Base-by-base conservation (phyloP, 2,329 filamentous ascomycete genomes). In the Pestalotiopsis sp. region DNA sequence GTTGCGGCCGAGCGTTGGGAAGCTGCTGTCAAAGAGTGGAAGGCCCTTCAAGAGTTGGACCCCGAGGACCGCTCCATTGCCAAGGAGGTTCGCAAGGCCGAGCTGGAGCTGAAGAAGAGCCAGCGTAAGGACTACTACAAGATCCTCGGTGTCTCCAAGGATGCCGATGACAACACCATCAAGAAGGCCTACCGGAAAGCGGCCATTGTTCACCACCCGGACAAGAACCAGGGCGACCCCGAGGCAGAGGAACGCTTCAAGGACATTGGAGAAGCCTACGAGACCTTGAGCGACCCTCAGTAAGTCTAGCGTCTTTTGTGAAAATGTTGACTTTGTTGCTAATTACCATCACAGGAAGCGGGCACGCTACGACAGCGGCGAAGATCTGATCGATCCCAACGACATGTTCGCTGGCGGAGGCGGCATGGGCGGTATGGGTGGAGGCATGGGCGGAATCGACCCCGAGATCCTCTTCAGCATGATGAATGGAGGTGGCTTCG, bases 51-150 rank as follows among this genome's bases (percentile, higher is more conserved):
- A 65, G 95, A 98, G 79, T 83, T 90, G 69, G 93, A 96, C 73
- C 95, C 95, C 2, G 87, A 91, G 71, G 96, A 99, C 79, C 89
- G 91, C 57, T 90, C 87, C 14, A 91, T 98, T 70, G 86, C 88
- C 65, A 95, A 93, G 80, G 96, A 99, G 76, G 90, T 98, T 59
- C 91, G 93, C 68, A 93, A 91, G 75, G 96, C 95, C 1, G 95
- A 99, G 83, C 85, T 98, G 31, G 96, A 99, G 83, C 85, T 98
- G 72, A 99, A 99, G 90, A 98, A 98, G 91, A 93, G 92, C 80
- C 92, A 95, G 83, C 89, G 96, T 71, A 99, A 99, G 83, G 96
- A 99, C 78, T 98, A 97, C 84, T 99, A 99, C 86, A 98, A 98
- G 88, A 97, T 98, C 73, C 89, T 99, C 66, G 93, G 91, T 5